These are phyloP conservation scores for Darksidea phi DNA, from an alignment of 495 filamentous ascomycete species.

Conservation along the genomic window DNA sequence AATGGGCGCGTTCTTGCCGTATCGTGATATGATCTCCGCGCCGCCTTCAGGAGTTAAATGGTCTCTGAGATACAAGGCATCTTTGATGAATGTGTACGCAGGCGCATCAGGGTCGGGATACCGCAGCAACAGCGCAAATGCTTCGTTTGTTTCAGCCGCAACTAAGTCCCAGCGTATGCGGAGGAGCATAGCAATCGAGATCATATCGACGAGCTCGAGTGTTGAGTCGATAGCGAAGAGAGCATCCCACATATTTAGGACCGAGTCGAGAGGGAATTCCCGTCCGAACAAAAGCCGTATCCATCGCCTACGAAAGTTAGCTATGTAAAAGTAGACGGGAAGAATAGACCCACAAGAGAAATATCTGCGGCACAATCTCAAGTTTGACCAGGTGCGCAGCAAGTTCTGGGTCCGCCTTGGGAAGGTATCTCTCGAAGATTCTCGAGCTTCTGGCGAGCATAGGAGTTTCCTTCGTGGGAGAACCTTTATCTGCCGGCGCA, in stretches of 20 bases:
- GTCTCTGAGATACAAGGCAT: constrained; percentile 80
- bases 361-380: constrained; percentile 94
- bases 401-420: constrained; percentile 75
- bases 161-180: constrained; percentile 88
- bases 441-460: constrained; percentile 83
- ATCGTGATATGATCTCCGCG: constrained; percentile 72
- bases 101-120: constrained; percentile 66
- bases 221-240: constrained; percentile 85
- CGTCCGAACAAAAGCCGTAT: constrained; percentile 89
- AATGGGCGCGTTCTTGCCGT: constrained; percentile 56
- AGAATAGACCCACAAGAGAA: constrained; percentile 70
- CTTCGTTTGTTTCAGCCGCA: constrained; percentile 79
- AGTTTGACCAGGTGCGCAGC: constrained; percentile 77
- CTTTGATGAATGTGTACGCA: constrained; percentile 79
- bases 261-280: constrained; percentile 85
- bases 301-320: constrained; percentile 69
- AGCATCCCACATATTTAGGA: constrained; percentile 83
- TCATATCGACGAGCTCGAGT: constrained; percentile 78
- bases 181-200: constrained; percentile 92
- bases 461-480: constrained; percentile 57
- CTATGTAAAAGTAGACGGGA: not conserved
- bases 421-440: constrained; percentile 78
- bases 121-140: constrained; percentile 74
- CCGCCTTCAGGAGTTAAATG: constrained; percentile 74
- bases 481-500: constrained; percentile 53